These are phyloP conservation scores for Clavispora phyllophila DNA, from an alignment of 805 yeast species.

Conservation along the genomic window DNA sequence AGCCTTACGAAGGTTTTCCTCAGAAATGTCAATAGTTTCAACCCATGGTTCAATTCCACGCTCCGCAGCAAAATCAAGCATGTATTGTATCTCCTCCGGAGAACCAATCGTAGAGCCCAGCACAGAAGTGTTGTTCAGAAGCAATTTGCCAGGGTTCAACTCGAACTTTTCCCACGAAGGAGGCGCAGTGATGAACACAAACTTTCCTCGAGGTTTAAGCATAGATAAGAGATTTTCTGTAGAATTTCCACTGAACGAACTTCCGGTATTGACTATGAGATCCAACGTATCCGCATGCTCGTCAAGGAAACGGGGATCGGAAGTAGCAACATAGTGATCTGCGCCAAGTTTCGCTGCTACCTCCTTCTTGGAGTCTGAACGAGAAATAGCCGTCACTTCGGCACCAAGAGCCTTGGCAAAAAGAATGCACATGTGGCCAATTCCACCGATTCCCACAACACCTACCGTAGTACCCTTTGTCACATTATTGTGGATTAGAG, in stretches of 20 bases:
- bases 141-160: slow-evolving; percentile 8
- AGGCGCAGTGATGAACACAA: slow-evolving; percentile 15
- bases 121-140: slow-evolving; percentile 11
- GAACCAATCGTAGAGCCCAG: slow-evolving; percentile 14
- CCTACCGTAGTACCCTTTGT: slow-evolving; percentile 42
- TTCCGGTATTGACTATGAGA: slow-evolving; percentile 13
- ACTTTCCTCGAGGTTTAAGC: slow-evolving; percentile 13
- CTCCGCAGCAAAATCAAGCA: slow-evolving; percentile 16
- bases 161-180: slow-evolving; percentile 7
- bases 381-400: slow-evolving; percentile 54
- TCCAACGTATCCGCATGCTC: slow-evolving; percentile 11
- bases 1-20: slow-evolving; percentile 12
- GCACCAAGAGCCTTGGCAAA: slow-evolving; percentile 62
- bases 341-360: slow-evolving; percentile 55
- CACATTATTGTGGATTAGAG: slow-evolving; percentile 15
- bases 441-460: slow-evolving; percentile 61
- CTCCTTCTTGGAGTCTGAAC: slow-evolving; percentile 44
- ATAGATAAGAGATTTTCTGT: slow-evolving; percentile 11
- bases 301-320: slow-evolving; percentile 17
- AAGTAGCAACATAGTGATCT: slow-evolving; percentile 27
- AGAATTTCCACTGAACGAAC: slow-evolving; percentile 15
- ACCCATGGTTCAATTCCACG: slow-evolving; percentile 16
- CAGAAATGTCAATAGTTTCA: slow-evolving; percentile 14
- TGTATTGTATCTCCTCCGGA: slow-evolving; percentile 11
- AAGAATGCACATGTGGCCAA: slow-evolving; percentile 60